Percentiles rank a stretch among this genome's conserved stretches.
Evolutionary conservation across 345 rosid species (phyloP).

Genomic region (sweet orange (Citrus sinensis)): DVS_A1.0 CM039168.1:2413001-2413500

Average conservation of each 20-base stretch:
- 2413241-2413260: constrained; percentile 82
- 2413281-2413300: constrained; percentile 17
- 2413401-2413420: background rate
- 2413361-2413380: constrained; percentile 1
- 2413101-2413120: constrained; percentile 62
- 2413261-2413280: constrained; percentile 62
- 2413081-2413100: constrained; percentile 51
- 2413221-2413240: constrained; percentile 44
- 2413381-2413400: constrained; percentile 14
- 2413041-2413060: constrained; percentile 63
- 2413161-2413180: background rate
- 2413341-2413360: background rate
- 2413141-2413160: constrained; percentile 4
- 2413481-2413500: constrained; percentile 7
- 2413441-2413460: background rate
- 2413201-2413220: background rate
- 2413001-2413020: background rate
- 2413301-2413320: constrained; percentile 23
- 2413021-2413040: constrained; percentile 16
- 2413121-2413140: constrained; percentile 57
- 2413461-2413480: background rate
- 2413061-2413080: constrained; percentile 66
- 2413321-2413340: constrained; percentile 10
- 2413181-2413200: background rate
- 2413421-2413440: background rate